Evolutionary conservation across 2,329 filamentous ascomycete genomes (phyloP), one percentile per base, ranked within the genome.

Genomic region (Periconia sp.): DNA sequence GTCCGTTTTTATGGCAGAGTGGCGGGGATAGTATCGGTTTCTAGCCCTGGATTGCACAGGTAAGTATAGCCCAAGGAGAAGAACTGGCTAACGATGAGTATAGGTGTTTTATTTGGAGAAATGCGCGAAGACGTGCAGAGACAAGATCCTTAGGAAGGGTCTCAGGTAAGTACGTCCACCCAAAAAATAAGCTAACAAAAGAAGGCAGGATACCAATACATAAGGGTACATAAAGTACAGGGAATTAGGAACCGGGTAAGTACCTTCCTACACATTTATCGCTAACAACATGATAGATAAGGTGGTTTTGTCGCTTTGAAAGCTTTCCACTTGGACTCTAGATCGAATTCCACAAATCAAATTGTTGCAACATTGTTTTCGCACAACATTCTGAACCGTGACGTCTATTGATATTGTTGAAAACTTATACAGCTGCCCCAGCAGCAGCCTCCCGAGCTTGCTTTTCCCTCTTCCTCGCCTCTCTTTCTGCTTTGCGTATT

Each of bases 401-500:
- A 40, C 18, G 31, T 48, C 5, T 47, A 14, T 14, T 19, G 19
- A n/a, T 19, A 47, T 49, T 27, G 23, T 43, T 35, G 42, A 31
- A 43, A 17, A 51, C n/a, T 52, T 41, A 68, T 23, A 61, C 52
- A 44, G 59, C 55, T 45, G 59, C 57, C 15, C 59, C 55, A 27
- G 55, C 48, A 55, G 64, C 63, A 10, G 54, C 56, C 51, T 70
- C 71, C 47, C 59, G 71, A 5, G 72, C 77, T 63, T 82, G 82
- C 74, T 85, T 87, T 60, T 85, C 81, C 64, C 79, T 81, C 77
- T 82, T 90, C 75, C 80, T 86, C 77, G 88, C 84, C 64, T 87
- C 85, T 61, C 85, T 82, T 60, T 91, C 85, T 69, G 80, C 79
- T 76, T 83, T 88, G 62, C 94, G 81, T 46, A 93, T 90, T 23